A percentile compares a stretch with the other conserved stretches of the same genome.
phyloP scores from a whole-genome alignment of 2,329 filamentous ascomycete genomes.

The Cladosporium sphaerospermum region DNA sequence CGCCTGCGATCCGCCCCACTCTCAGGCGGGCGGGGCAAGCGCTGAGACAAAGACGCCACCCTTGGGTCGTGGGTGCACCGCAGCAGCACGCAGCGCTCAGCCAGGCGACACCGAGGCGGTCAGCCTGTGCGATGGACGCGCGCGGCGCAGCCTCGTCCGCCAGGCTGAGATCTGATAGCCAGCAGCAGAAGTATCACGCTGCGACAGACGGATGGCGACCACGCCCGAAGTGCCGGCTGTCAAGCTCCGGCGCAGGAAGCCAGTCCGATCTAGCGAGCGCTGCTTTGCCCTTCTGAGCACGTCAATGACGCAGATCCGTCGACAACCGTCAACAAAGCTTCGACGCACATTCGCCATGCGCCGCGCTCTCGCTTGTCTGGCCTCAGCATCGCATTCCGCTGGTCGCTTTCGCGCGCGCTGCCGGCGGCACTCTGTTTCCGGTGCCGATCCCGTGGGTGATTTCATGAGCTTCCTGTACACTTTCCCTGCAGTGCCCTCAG shows the following conservation, averaged over 20 bases:
- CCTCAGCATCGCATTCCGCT: too few species aligned
- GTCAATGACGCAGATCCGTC: conserved; percentile 13
- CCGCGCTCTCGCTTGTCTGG: too few species aligned
- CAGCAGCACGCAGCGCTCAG: too few species aligned
- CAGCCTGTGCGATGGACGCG: too few species aligned
- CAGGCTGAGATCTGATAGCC: too few species aligned
- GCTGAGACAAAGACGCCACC: too few species aligned
- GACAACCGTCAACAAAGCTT: conserved; percentile 6
- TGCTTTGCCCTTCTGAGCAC: conserved; percentile 5
- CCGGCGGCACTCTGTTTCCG: background rate
- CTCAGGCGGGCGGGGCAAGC: conserved; percentile 4
- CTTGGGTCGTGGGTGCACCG: too few species aligned
- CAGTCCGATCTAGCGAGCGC: conserved; percentile 1
- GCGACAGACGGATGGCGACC: background rate
- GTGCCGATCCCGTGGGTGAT: background rate
- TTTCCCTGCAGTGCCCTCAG: background rate
- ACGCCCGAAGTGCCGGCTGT: background rate
- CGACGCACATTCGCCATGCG: background rate
- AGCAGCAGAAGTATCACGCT: background rate
- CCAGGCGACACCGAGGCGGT: too few species aligned
- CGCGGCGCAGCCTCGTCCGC: too few species aligned
- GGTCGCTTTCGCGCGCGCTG: background rate
- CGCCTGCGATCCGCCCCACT: background rate
- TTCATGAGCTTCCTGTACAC: background rate
- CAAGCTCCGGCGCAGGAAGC: background rate